Evolutionary conservation across 768 basidiomycete species (phyloP), one percentile per base, ranked within the genome.

Genomic region (Tubosaeta sp.): DNA sequence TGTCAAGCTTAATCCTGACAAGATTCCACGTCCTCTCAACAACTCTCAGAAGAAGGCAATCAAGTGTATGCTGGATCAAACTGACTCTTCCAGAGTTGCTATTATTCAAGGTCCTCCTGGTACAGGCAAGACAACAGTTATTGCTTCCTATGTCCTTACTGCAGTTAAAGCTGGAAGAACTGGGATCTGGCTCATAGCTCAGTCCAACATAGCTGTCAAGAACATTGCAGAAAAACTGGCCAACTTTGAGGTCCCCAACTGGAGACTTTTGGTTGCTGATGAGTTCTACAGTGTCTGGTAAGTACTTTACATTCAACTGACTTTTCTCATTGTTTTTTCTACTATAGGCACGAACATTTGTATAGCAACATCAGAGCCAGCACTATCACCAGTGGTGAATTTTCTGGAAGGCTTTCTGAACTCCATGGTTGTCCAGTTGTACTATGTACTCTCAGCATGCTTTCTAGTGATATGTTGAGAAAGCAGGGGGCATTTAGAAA

Each of bases 121-220:
- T 1, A 85, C 83, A 49, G 86, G 86, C 18, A 87, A 87, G 61
- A 87, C 86, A 0, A 81, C 82, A 38, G 85, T 87, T 2, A 87
- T 87, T 67, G 80, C 82, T 11, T 71, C 78, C 6, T 86, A 73
- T 75, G 82, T 84, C 11, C 65, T 75, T 19, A 69, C 70, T 56
- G 76, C 81, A 34, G 59, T 78, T 21, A 55, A 64, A 24, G 59
- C 59, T 42, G 71, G 71, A 0, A 60, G 66, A 18, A 57, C 63
- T 54, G 82, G 86, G 0, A 81, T 90, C 12, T 93, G 88, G 86
- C 78, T 93, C 6, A 72, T 90, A 61, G 87, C 90, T 30, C 87
- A 93, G 61, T 87, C 86, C 16, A 93, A 93, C 72, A 81, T 92
- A 44, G 90, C 88, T 42, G 90, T 92, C 19, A 91, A 90, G 67